Evolutionary conservation across 1,284 basidiomycete species (phyloP).

Genomic region (Rhizoctonia solani): DNA sequence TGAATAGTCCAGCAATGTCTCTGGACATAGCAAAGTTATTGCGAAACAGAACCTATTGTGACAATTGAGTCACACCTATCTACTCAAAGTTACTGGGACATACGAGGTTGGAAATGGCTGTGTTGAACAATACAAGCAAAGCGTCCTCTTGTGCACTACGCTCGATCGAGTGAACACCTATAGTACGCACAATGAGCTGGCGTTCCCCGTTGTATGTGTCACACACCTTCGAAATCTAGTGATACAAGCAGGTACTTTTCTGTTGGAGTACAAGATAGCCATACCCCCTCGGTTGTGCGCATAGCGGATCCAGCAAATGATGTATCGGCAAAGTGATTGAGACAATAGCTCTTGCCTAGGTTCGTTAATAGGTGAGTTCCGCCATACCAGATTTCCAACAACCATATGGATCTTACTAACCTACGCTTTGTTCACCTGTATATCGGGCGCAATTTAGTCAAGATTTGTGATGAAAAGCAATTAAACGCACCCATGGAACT

Average conservation of each 20-base stretch:
- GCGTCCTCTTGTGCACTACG: constrained; percentile 65
- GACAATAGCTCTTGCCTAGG: constrained; percentile 49
- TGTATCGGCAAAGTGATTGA: constrained; percentile 66
- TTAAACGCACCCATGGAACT: constrained; percentile 60
- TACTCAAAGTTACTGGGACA: too few relatives aligned
- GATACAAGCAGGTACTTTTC: constrained; percentile 59
- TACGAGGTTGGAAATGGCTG: constrained; percentile 64
- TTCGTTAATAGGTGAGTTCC: neutral
- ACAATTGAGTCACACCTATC: neutral
- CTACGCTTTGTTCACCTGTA: constrained; percentile 63
- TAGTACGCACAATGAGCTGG: neutral
- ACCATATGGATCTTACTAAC: constrained; percentile 48
- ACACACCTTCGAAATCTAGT: constrained; percentile 63
- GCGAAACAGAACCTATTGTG: constrained; percentile 54
- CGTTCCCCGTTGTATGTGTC: neutral
- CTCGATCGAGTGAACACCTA: constrained; percentile 67
- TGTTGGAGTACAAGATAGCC: constrained; percentile 67
- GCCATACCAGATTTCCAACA: neutral
- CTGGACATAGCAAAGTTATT: constrained; percentile 38
- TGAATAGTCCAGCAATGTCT: constrained; percentile 58
- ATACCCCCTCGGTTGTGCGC: constrained; percentile 63
- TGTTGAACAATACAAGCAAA: constrained; percentile 64
- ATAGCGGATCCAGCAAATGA: constrained; percentile 70
- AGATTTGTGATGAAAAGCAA: too few relatives aligned
- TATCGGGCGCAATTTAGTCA: too few relatives aligned